Conservation (phyloP, 768 basidiomycete species). For the Russula ochroleuca region DNA sequence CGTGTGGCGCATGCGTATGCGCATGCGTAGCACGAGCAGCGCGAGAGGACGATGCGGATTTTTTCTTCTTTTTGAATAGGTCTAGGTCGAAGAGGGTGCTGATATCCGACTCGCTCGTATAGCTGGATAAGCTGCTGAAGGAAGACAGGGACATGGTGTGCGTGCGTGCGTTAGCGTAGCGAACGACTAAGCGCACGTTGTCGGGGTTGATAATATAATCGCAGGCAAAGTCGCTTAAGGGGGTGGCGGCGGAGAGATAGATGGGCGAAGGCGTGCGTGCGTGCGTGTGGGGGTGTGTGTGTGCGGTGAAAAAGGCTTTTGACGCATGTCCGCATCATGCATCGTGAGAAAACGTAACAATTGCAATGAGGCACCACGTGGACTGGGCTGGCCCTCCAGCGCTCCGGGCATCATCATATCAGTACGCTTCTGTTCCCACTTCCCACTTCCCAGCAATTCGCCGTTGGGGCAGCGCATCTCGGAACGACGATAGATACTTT, state of each 20-base stretch:
- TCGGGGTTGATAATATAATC: neutral
- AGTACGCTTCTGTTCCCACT: too few species aligned
- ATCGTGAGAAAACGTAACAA: constrained; percentile 9
- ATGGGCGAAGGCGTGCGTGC: neutral
- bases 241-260: neutral
- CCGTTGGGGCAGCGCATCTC: too few species aligned
- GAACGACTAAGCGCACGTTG: constrained; percentile 23
- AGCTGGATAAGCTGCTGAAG: constrained; percentile 27
- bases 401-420: too few species aligned
- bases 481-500: too few species aligned
- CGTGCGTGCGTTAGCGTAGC: too few species aligned
- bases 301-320: neutral
- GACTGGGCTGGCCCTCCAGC: neutral
- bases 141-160: constrained; percentile 20
- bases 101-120: constrained; percentile 26
- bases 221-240: neutral
- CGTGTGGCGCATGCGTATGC: too few species aligned
- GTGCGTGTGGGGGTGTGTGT: neutral
- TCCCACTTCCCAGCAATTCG: too few species aligned
- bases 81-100: constrained; percentile 13
- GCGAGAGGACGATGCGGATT: constrained; percentile 4
- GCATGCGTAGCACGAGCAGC: too few species aligned
- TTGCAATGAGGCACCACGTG: neutral
- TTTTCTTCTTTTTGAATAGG: constrained; percentile 4
- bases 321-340: constrained; percentile 14